These are phyloP conservation scores for Kalanchoe fedtschenkoi DNA, from an alignment of 164 flowering plant species.

Conservation along the genomic window DNA sequence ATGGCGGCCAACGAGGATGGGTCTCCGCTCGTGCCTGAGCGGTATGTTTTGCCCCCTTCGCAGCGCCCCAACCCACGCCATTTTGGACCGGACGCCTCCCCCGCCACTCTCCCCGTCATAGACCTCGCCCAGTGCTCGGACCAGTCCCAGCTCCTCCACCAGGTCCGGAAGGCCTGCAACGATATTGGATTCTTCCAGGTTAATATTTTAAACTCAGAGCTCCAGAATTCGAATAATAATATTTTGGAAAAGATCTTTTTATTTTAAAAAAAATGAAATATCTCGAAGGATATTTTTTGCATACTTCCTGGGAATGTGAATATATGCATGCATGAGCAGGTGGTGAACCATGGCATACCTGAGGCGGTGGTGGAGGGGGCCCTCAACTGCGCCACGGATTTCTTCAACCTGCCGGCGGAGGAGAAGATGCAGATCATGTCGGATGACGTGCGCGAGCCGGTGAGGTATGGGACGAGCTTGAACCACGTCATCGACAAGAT, in stretches of 20 bases:
- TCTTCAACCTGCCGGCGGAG: constrained; percentile 34
- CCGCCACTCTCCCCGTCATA: constrained; percentile 10
- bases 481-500: constrained; percentile 21
- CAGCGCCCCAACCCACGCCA: constrained; percentile 23
- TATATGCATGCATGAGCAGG: constrained; percentile 15
- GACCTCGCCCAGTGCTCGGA: constrained; percentile 14
- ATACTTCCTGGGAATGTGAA: neutral
- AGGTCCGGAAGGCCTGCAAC: constrained; percentile 27
- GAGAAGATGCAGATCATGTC: constrained; percentile 30
- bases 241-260: neutral
- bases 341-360: constrained; percentile 34
- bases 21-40: constrained; percentile 20
- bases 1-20: constrained; percentile 19
- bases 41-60: constrained; percentile 26
- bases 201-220: neutral
- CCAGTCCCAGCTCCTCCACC: constrained; percentile 12
- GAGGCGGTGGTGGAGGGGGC: constrained; percentile 15
- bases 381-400: constrained; percentile 20
- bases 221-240: neutral
- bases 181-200: constrained; percentile 38
- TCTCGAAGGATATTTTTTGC: neutral
- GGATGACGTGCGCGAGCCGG: constrained; percentile 24
- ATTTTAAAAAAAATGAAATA: neutral
- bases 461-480: constrained; percentile 36
- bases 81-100: constrained; percentile 19